A percentile compares a stretch with the other conserved stretches of the same genome.
phyloP scores from a whole-genome alignment of 805 yeast species.

The Saccharomycopsis selenospora region DNA sequence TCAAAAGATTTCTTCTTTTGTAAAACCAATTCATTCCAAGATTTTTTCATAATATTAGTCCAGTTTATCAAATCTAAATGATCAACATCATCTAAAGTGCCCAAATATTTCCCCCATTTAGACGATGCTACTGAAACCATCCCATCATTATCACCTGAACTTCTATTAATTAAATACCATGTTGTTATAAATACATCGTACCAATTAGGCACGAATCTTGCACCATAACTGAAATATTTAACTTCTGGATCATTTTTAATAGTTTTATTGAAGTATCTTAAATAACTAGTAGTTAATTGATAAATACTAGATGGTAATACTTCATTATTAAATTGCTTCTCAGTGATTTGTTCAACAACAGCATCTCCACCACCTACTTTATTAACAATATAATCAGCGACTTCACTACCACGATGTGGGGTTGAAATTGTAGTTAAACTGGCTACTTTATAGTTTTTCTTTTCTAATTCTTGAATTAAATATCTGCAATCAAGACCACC shows the following conservation, averaged over 20 bases:
- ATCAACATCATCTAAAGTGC: slow-evolving; percentile 71
- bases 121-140: slow-evolving; percentile 72
- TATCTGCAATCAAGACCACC: slow-evolving; percentile 86
- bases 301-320: slow-evolving; percentile 40
- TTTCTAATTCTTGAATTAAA: slow-evolving; percentile 49
- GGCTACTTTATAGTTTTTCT: slow-evolving; percentile 47
- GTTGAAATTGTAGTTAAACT: slow-evolving; percentile 82
- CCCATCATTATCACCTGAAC: slow-evolving; percentile 69
- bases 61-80: slow-evolving; percentile 84
- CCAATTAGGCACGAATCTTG: slow-evolving; percentile 57
- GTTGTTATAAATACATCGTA: slow-evolving; percentile 53
- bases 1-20: slow-evolving; percentile 41
- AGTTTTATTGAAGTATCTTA: slow-evolving; percentile 45
- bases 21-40: slow-evolving; percentile 26
- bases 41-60: slow-evolving; percentile 48
- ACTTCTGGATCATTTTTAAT: slow-evolving; percentile 54
- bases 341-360: neutral
- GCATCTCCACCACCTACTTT: slow-evolving; percentile 17
- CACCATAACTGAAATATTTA: slow-evolving; percentile 77
- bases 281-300: slow-evolving; percentile 54
- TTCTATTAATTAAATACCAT: slow-evolving; percentile 50
- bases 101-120: slow-evolving; percentile 78
- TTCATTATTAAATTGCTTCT: slow-evolving; percentile 3
- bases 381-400: slow-evolving; percentile 61
- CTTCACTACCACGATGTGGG: slow-evolving; percentile 81